Base-by-base conservation (phyloP, 768 basidiomycete species). In the Suillus weaverae region DNA sequence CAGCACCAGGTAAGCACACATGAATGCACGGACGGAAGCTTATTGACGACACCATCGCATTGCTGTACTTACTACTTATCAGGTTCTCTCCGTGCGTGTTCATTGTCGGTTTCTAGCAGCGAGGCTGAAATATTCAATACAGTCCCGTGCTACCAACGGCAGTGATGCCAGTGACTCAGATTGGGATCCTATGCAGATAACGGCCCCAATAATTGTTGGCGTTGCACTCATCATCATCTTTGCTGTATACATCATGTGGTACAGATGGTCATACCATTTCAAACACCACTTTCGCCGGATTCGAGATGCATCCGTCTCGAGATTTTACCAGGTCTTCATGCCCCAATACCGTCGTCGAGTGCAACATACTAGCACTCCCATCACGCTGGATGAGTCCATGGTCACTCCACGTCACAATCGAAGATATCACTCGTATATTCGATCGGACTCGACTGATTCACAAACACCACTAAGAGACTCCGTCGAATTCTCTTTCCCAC, bases 171-270 rank as follows among this genome's bases (percentile, higher is more conserved):
- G 1, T 18, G 10, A 43, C 3, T 43, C 33, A 18, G 22, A 39
- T 20, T 78, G 77, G 77, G 59, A 59, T 16, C 7, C 75, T 16
- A 41, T 75, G 9, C 79, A 81, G 59, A 78, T 80, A 55, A 74
- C 71, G 11, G 50, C 71, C 0, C 80, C 80, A 8, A 69, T 72
- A 61, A 71, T 79, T 48, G 75, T 78, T 11, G 80, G 76, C 35
- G 69, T 71, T 5, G 69, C 38, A 44, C 71, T 80, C 18, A 53
- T 76, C 32, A 53, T 72, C 1, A 7, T 71, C 36, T 71, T 76
- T 39, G 61, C 41, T 20, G 63, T 32, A 39, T 70, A 69, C 39
- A 46, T 78, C 64, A 50, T 74, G 39, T 76, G 72, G 70, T 60
- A 66, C 70, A 72, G 70, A 51, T 64, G 67, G 51, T 56, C 62